These are phyloP conservation scores for Didymellaceae sp. DNA, from an alignment of 2,329 filamentous ascomycete genomes.

Conservation along the genomic window DNA sequence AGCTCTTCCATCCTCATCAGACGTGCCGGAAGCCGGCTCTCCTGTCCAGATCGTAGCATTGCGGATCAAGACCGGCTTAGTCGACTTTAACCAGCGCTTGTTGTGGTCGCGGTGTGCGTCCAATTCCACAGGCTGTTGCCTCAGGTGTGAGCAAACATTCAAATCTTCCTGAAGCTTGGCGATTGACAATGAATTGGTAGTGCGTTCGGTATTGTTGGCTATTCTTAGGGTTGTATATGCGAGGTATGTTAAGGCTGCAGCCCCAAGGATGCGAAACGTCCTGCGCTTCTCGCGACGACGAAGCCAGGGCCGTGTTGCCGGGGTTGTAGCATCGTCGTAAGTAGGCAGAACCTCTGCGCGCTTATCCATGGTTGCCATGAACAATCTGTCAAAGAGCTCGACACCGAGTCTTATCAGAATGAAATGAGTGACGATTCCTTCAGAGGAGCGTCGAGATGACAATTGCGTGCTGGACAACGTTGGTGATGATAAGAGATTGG, in stretches of 20 bases:
- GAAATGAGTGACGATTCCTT: background rate
- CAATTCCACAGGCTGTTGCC: conserved; percentile 62
- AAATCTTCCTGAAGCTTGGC: conserved; percentile 62
- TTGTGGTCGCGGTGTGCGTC: conserved; percentile 64
- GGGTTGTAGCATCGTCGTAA: conserved; percentile 30
- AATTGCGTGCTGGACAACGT: background rate
- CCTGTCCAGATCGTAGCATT: conserved; percentile 73
- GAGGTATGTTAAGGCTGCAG: conserved; percentile 28
- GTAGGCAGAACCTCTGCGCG: conserved; percentile 26
- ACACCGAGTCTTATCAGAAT: background rate
- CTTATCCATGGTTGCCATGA: conserved; percentile 32
- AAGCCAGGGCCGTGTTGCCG: conserved; percentile 18
- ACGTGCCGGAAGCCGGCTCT: conserved; percentile 62
- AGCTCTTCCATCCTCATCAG: conserved; percentile 60
- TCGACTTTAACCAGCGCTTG: conserved; percentile 65
- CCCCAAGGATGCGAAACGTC: conserved; percentile 25
- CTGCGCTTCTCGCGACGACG: conserved; percentile 27
- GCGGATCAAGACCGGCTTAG: conserved; percentile 66
- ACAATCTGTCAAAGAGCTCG: background rate
- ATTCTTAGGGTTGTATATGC: conserved; percentile 26
- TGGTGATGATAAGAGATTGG: background rate
- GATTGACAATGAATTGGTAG: conserved; percentile 54
- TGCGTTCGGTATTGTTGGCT: conserved; percentile 23
- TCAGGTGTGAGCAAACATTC: conserved; percentile 63
- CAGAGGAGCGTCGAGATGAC: background rate